Conservation (phyloP, 2,329 filamentous ascomycete genomes). For the Lasiodiplodia sp. region DNA sequence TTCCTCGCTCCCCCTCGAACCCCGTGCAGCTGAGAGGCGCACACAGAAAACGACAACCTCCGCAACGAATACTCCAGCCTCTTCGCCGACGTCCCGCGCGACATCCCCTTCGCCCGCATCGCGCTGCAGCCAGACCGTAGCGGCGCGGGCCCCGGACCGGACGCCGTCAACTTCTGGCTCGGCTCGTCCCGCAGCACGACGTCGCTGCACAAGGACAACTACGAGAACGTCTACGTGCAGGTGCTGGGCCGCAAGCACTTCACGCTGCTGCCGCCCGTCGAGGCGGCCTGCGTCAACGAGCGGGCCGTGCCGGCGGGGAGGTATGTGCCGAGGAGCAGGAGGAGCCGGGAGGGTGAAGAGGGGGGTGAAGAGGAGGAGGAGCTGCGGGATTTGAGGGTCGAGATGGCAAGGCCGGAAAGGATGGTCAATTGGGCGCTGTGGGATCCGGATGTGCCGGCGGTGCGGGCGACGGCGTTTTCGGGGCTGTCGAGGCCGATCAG, state of each 20-base stretch:
- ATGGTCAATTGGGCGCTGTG: slow-evolving; percentile 74
- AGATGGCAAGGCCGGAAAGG: slow-evolving; percentile 47
- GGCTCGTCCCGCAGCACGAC: slow-evolving; percentile 73
- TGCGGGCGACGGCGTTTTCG: slow-evolving; percentile 65
- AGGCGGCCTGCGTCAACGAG: slow-evolving; percentile 74
- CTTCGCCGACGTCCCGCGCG: slow-evolving; percentile 67
- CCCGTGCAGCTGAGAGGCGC: background rate
- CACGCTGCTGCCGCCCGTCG: slow-evolving; percentile 74
- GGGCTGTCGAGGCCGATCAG: slow-evolving; percentile 65
- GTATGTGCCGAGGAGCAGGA: slow-evolving; percentile 54
- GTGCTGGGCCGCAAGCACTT: slow-evolving; percentile 78
- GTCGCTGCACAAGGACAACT: slow-evolving; percentile 81
- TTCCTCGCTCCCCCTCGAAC: too few species aligned
- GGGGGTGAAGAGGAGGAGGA: slow-evolving; percentile 13
- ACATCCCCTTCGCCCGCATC: slow-evolving; percentile 76
- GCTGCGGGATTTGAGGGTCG: slow-evolving; percentile 39
- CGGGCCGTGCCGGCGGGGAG: slow-evolving; percentile 62
- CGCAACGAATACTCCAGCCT: slow-evolving; percentile 73
- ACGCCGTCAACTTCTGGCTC: slow-evolving; percentile 85
- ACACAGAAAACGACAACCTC: slow-evolving; percentile 77
- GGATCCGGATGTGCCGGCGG: slow-evolving; percentile 70
- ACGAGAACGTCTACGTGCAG: slow-evolving; percentile 86
- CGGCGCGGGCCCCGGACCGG: too few species aligned
- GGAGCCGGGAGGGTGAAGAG: background rate
- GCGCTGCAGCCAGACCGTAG: slow-evolving; percentile 67